Evolutionary conservation across 805 yeast species (phyloP), one percentile per base, ranked within the genome.

Genomic region (Candida anglica): DNA sequence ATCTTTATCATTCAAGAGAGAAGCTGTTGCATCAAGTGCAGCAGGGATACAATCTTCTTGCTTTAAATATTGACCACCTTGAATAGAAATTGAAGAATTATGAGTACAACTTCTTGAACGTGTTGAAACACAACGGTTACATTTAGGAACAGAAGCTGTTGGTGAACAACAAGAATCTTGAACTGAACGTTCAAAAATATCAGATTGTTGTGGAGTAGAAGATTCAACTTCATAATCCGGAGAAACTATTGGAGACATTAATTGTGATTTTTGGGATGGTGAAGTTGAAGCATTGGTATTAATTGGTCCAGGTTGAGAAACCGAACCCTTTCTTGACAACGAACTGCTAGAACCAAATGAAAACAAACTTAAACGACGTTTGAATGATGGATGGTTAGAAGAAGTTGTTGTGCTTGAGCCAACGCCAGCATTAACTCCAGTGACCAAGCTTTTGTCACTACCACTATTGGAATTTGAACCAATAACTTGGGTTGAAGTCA

Each of bases 21-120:
- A 71, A 4, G 93, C 75, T 6, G 95, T 86, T 15, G 73, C 73
- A 47, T 86, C 95, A 45, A 86, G 64, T 5, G 86, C 86, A 0
- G 96, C 89, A 2, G 94, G 84, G 15, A 86, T 84, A 44, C 60
- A 75, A 56, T 87, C 84, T 54, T 86, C 81, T 6, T 64, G 57
- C 22, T 71, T 63, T 34, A 61, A 51, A 24, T 36, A 46, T 30
- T 32, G 51, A 23, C 55, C 56, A 9, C 41, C 39, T 28, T 46
- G 44, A 23, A 62, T 52, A 6, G 58, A 47, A 23, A 54, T 30
- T 16, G 49, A 43, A 4, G 56, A 46, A 32, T 48, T 50, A 32
- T 47, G 55, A 9, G 51, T 37, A 27, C 51, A 45, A 3, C 48
- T 40, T 29, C 49, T 37, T 19, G 54, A 46, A 27, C 54, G 36